A percentile compares a stretch with the other conserved stretches of the same genome.
These are phyloP conservation scores for Mortierella hygrophila DNA, from an alignment of 192 early-diverging fungal species.

Conservation along the genomic window DNA sequence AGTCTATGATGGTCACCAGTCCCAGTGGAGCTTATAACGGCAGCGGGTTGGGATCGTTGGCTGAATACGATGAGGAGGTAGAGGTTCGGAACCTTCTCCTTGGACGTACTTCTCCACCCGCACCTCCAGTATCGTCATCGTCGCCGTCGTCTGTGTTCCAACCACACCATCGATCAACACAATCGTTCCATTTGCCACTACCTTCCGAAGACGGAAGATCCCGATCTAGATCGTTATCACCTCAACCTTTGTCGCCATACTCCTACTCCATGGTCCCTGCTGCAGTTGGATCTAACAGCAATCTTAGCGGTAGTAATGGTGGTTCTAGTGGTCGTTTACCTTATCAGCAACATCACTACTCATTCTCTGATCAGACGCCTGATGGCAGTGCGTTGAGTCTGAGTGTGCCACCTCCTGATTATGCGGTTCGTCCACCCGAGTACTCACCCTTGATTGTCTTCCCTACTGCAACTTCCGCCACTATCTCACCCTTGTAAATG, in stretches of 20 bases:
- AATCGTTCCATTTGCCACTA: neutral
- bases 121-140: neutral
- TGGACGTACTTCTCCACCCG: neutral
- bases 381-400: neutral
- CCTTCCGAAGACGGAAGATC: neutral
- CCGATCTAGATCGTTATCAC: slow-evolving; percentile 30
- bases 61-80: slow-evolving; percentile 24
- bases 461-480: neutral
- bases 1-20: slow-evolving; percentile 18
- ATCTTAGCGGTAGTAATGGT: neutral
- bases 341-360: slow-evolving; percentile 19
- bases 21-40: neutral
- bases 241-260: neutral
- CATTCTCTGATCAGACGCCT: slow-evolving; percentile 37
- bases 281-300: neutral
- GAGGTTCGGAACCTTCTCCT: neutral
- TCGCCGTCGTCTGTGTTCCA: neutral
- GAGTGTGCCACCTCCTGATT: slow-evolving; percentile 33
- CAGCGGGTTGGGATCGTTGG: slow-evolving; percentile 17
- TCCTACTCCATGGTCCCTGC: neutral
- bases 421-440: slow-evolving; percentile 22
- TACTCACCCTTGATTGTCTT: neutral
- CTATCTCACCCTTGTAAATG: neutral
- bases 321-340: neutral
- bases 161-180: neutral